Evolutionary conservation across 371 early-diverging fungal genomes (phyloP), one percentile per base, ranked within the genome.

Genomic region (Neoconidiobolus thromboides): DNA sequence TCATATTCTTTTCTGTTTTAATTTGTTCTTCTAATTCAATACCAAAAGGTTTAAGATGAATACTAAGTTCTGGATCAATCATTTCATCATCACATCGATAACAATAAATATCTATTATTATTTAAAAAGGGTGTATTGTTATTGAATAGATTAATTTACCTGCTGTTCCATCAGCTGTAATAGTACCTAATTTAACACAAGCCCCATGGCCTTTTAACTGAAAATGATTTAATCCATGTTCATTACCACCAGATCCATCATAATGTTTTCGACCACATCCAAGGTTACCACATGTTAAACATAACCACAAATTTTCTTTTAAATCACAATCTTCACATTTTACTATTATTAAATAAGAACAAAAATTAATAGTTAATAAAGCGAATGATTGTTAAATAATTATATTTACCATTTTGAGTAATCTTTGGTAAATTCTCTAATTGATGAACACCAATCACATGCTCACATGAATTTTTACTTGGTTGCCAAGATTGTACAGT

Each of bases 171-270:
- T 94, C 96, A n/a, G 95, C 89, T 9, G 94, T 93, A 55, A 97
- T 95, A 0, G 98, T 94, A 2, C 98, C 98, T 6, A 95, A 73
- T 63, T 96, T 95, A 48, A 87, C 83, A 51, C 86, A 80, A 0
- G 92, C 82, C 6, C 78, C 76, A 68, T 99, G 99, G 0, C 81
- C 82, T 0, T 89, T 89, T 10, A 71, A 61, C 49, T 89, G 78
- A 68, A 75, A 94, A 73, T 99, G 99, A 0, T 75, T 77, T 51
- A 91, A 64, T 1, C 87, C 97, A 71, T 99, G 99, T 39, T 94
- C 90, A 69, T 99, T 98, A n/a, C 99, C 99, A n/a, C 94, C 94
- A n/a, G 82, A 71, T 1, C 99, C 99, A 51, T 91, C 98, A 69
- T 82, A 94, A 69, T 99, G 99, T 60, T 81, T 76, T 55, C 89